These are phyloP conservation scores for Solanum peruvianum DNA, from an alignment of 257 asterid genomes.

Conservation along the genomic window DNA sequence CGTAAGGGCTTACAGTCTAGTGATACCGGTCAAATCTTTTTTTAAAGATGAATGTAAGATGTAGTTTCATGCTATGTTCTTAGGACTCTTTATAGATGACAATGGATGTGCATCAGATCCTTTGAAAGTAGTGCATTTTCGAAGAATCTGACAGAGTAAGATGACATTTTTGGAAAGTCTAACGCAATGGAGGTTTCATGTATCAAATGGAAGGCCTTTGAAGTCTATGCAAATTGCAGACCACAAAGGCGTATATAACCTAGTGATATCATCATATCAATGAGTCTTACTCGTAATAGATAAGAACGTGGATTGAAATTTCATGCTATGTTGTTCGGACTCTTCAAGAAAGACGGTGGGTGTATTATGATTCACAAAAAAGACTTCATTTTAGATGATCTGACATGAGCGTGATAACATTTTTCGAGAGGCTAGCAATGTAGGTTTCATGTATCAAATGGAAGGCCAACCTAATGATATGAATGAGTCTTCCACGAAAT, in stretches of 20 bases:
- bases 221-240: background rate
- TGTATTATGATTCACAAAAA: background rate
- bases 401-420: background rate
- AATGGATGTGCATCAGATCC: background rate
- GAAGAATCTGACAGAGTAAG: background rate
- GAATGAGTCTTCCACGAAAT: background rate
- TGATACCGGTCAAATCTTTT: background rate
- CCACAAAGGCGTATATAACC: background rate
- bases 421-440: background rate
- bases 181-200: background rate
- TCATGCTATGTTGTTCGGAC: background rate
- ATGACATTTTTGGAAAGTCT: background rate
- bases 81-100: background rate
- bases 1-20: background rate
- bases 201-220: background rate
- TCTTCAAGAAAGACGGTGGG: background rate
- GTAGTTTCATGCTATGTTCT: too few species aligned
- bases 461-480: background rate
- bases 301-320: too few species aligned
- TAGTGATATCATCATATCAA: background rate
- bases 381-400: background rate
- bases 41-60: background rate
- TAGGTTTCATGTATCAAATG: background rate
- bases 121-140: background rate
- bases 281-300: background rate